Conservation (phyloP, 352 stramenopile genomes). For the Globisporangium solare region DNA sequence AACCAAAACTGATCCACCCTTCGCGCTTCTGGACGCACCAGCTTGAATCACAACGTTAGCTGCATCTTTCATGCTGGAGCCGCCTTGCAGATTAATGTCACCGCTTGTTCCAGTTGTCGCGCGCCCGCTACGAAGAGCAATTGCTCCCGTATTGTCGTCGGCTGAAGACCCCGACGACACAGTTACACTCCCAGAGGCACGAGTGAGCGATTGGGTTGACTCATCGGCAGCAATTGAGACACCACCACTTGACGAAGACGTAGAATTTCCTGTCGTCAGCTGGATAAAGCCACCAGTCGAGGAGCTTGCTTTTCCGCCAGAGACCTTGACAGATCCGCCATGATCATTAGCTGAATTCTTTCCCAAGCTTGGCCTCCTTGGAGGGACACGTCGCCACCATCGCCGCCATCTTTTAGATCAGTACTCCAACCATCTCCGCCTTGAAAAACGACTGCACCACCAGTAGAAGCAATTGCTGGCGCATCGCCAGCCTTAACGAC, state of each 20-base stretch:
- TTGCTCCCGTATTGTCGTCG: constrained; percentile 39
- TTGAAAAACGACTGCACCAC: constrained; percentile 42
- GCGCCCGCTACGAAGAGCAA: constrained; percentile 37
- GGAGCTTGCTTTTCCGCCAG: constrained; percentile 40
- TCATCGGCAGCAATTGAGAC: constrained; percentile 49
- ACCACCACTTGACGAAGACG: constrained; percentile 57
- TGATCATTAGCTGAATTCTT: constrained; percentile 31
- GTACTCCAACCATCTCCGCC: constrained; percentile 35
- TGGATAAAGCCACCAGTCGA: constrained; percentile 51
- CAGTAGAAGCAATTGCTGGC: constrained; percentile 27
- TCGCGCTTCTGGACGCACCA: constrained; percentile 36
- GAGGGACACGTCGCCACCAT: constrained; percentile 64
- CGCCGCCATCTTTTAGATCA: constrained; percentile 54
- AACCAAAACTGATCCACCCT: constrained; percentile 45
- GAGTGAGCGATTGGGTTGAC: constrained; percentile 30
- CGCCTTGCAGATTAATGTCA: constrained; percentile 47
- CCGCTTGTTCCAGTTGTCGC: constrained; percentile 43
- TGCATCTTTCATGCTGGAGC: constrained; percentile 35
- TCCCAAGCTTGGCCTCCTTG: constrained; percentile 52
- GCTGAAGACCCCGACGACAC: constrained; percentile 32
- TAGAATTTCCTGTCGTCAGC: constrained; percentile 46
- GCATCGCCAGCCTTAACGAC: constrained; percentile 62
- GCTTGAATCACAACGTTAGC: constrained; percentile 47
- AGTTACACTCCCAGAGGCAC: constrained; percentile 40
- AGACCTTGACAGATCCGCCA: constrained; percentile 43